Conservation (phyloP, 257 asterid species). For the Nemophila menziesii region DNA sequence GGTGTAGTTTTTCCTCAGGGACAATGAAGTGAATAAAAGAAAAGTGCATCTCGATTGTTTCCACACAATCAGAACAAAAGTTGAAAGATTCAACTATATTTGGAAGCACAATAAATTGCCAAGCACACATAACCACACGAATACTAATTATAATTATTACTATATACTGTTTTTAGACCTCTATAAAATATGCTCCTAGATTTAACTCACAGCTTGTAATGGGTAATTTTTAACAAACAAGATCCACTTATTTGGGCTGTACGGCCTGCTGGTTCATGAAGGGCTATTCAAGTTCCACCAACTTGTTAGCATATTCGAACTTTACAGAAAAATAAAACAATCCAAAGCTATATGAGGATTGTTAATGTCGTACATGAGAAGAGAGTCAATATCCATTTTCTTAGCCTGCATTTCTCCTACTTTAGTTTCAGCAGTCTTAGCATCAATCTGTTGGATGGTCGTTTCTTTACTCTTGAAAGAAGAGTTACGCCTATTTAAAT, state of each 20-base stretch:
- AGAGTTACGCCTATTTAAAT: conserved; percentile 1
- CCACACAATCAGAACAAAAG: no score
- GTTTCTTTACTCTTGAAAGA: conserved; percentile 14
- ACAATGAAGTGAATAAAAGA: not conserved
- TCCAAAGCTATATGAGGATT: conserved; percentile 78
- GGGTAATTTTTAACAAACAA: no score
- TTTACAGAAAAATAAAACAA: conserved; percentile 63
- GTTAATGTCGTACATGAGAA: conserved; percentile 44
- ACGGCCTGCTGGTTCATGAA: no score
- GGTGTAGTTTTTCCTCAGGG: not conserved
- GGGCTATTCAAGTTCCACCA: no score
- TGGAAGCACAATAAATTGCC: not conserved
- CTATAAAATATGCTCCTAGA: no score
- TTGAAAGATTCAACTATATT: no score
- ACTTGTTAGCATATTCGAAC: not conserved
- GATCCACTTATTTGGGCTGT: no score
- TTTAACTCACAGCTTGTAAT: no score
- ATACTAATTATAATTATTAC: no score
- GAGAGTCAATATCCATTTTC: conserved; percentile 25
- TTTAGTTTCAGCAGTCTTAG: conserved; percentile 23
- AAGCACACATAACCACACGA: not conserved
- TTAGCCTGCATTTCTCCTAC: conserved; percentile 14
- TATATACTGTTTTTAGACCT: not conserved
- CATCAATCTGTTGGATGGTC: conserved; percentile 7
- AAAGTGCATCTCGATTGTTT: no score